Conservation (phyloP, 2,329 filamentous ascomycete genomes). For the Monilinia fructigena region DNA sequence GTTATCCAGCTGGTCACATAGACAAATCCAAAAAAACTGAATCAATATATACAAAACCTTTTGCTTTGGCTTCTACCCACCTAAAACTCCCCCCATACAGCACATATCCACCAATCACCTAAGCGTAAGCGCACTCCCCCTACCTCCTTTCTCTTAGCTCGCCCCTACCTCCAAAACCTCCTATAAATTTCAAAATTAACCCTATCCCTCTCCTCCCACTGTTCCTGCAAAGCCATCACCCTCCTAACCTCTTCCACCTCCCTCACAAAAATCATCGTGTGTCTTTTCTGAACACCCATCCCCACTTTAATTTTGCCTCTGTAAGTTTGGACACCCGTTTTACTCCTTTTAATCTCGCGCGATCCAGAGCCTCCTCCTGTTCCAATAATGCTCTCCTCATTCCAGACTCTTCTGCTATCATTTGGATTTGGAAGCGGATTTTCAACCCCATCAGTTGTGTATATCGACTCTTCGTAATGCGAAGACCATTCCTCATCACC, state of each 20-base stretch:
- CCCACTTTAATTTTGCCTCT: neutral
- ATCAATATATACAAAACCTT: slow-evolving; percentile 3
- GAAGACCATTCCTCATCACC: neutral
- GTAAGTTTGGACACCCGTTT: neutral
- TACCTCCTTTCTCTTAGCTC: neutral
- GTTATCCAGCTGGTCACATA: neutral
- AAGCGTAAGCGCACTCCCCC: neutral
- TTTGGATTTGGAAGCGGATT: neutral
- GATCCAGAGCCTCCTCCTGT: neutral
- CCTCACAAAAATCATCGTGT: slow-evolving; percentile 1
- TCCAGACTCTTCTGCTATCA: neutral
- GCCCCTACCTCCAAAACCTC: neutral
- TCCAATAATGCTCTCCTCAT: neutral
- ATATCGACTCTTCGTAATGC: neutral
- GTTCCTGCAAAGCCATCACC: neutral
- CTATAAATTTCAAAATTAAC: slow-evolving; percentile 14
- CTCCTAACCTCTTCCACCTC: neutral
- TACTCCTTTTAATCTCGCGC: neutral
- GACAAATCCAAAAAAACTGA: neutral
- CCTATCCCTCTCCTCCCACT: slow-evolving; percentile 14
- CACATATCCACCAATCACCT: neutral
- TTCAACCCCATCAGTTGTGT: neutral
- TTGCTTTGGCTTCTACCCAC: neutral
- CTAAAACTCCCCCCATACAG: neutral
- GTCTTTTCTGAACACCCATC: slow-evolving; percentile 4